Evolutionary conservation across 2,329 filamentous ascomycete species (phyloP).

Genomic region (Trichothecium sympodiale): DNA sequence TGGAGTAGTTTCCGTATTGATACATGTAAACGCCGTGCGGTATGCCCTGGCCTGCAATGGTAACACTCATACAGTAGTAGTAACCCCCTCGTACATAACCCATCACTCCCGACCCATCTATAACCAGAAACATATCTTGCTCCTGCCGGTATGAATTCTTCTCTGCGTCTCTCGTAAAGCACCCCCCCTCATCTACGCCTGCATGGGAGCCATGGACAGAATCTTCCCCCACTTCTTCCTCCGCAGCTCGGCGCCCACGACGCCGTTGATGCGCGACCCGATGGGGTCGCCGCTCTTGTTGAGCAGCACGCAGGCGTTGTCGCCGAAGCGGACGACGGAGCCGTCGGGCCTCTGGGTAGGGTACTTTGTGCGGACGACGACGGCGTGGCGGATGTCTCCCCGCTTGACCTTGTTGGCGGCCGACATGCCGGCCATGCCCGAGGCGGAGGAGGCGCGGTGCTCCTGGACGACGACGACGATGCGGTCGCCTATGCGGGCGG

Average conservation of each 20-base stretch:
- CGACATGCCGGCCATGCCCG: constrained; percentile 58
- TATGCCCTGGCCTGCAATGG: too few species aligned
- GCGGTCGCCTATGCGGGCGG: constrained; percentile 90
- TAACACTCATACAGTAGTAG: background rate
- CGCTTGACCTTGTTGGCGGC: constrained; percentile 86
- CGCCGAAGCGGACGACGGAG: constrained; percentile 84
- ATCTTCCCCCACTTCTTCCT: constrained; percentile 98
- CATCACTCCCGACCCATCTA: background rate
- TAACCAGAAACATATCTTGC: background rate
- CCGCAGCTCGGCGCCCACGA: constrained; percentile 82
- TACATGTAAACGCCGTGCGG: too few species aligned
- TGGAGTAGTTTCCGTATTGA: too few species aligned
- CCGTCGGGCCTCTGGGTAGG: constrained; percentile 81
- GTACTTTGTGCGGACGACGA: constrained; percentile 86
- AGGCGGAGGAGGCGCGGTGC: constrained; percentile 69
- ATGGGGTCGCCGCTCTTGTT: constrained; percentile 96
- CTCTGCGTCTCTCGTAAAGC: constrained; percentile 1
- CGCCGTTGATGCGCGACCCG: constrained; percentile 80
- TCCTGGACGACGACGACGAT: constrained; percentile 98
- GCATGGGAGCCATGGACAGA: constrained; percentile 76
- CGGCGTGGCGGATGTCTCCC: constrained; percentile 91
- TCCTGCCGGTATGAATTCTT: background rate
- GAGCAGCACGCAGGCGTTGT: constrained; percentile 95
- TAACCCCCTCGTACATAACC: background rate
- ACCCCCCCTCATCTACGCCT: constrained; percentile 35